Evolutionary conservation across 805 yeast genomes (phyloP), one percentile per base, ranked within the genome.

Genomic region (Suhomyces pyralidae): DNA sequence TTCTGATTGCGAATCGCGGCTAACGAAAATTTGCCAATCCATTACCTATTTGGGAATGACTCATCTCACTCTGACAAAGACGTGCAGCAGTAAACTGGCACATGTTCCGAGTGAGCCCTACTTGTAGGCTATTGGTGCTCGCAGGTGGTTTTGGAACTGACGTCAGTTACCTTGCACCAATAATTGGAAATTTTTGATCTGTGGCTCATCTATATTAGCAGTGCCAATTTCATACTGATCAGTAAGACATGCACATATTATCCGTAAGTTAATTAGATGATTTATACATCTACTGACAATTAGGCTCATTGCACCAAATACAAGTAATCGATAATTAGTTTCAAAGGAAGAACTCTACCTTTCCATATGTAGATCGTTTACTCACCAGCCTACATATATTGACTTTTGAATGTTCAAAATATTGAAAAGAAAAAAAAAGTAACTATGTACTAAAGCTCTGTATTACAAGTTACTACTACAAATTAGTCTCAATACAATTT

Each of bases 1-100:
- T 48, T 46, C 66, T 64, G 71, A 67, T 67, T 55, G 64, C 66
- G 70, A 65, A 68, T 66, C 71, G 73, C 72, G 73, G 65, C 60
- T 66, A 68, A 55, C 51, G 51, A 54, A 58, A 54, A 52, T 51
- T 58, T 61, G 58, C 46, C 49, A 26, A 44, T 38, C 40, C 45
- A 56, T 65, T 65, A 45, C 68, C 66, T 42, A 51, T 55, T 64
- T 60, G 54, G 68, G 69, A 58, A 55, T 61, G 65, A 60, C 59
- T 60, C 65, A 61, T 59, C 47, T 36, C 20, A 24, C 42, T n/a
- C 42, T 15, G 34, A 32, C 40, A 43, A n/a, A 10, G 42, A 17
- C 42, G 17, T 38, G 24, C 24, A 32, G 9, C 36, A 32, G 36
- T 32, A 28, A 28, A n/a, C 36, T 32, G 17, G 36, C 36, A 32